phyloP scores from a whole-genome alignment of 345 rosid genomes.

The Theobroma cacao region DNA sequence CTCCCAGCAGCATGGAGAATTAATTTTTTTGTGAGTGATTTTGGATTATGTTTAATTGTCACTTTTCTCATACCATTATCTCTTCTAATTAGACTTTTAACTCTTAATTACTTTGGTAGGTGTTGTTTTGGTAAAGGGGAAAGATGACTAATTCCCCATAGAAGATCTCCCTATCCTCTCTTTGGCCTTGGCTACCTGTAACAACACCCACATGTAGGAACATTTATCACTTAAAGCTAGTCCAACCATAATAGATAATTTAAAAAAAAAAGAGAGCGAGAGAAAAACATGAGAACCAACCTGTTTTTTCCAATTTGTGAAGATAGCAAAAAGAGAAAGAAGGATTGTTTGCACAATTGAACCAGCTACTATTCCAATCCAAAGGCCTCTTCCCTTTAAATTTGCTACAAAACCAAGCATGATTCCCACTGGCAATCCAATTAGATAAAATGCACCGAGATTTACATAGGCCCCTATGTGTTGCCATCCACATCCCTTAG shows the following conservation, averaged over 20 bases:
- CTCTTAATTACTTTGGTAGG: too few species aligned
- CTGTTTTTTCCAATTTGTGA: conserved; percentile 19
- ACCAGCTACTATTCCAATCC: conserved; percentile 16
- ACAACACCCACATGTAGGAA: not conserved
- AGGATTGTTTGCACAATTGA: conserved; percentile 11
- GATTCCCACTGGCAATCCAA: conserved; percentile 49
- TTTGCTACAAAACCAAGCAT: conserved; percentile 41
- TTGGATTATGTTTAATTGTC: too few species aligned
- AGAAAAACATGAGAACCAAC: not conserved
- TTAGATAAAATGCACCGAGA: conserved; percentile 44
- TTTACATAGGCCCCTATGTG: conserved; percentile 50
- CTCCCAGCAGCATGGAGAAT: too few species aligned
- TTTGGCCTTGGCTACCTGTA: conserved; percentile 7
- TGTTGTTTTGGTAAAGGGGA: not conserved
- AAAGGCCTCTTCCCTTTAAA: not conserved
- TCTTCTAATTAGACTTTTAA: too few species aligned
- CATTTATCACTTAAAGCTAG: not conserved
- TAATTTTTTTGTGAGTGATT: too few species aligned
- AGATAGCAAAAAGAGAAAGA: not conserved
- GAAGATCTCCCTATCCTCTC: conserved; percentile 10
- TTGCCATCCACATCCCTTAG: conserved; percentile 85
- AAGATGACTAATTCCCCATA: not conserved
- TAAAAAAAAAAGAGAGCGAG: not conserved
- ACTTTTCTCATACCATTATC: too few species aligned
- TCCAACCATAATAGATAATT: not conserved